A percentile compares a stretch with the other conserved stretches of the same genome.
These are phyloP conservation scores for Santalum album DNA, from an alignment of 164 flowering plant species.

Conservation along the genomic window DNA sequence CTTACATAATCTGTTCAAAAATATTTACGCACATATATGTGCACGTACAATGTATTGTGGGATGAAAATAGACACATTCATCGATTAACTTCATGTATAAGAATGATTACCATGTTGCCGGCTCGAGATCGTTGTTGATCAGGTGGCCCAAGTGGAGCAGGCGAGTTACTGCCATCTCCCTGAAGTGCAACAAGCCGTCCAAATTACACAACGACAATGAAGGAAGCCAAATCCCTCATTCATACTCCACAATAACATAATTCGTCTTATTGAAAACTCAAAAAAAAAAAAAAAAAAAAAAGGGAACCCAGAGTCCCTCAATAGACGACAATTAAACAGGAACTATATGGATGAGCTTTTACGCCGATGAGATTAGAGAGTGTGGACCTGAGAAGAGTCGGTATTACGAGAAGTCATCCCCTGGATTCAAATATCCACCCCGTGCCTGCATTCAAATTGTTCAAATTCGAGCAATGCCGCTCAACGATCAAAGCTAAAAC, in stretches of 20 bases:
- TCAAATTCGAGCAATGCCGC: constrained; percentile 4
- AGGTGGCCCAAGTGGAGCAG: constrained; percentile 19
- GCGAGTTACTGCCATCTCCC: constrained; percentile 31
- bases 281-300: too few relatives aligned
- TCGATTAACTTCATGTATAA: too few relatives aligned
- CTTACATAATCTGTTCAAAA: too few relatives aligned
- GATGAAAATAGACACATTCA: too few relatives aligned
- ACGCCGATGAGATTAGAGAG: too few relatives aligned
- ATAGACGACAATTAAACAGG: too few relatives aligned
- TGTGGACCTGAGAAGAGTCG: constrained; percentile 19
- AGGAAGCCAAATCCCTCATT: too few relatives aligned
- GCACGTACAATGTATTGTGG: background rate
- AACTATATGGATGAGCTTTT: too few relatives aligned
- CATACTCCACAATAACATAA: too few relatives aligned
- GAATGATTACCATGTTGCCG: constrained; percentile 28
- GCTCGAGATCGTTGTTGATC: constrained; percentile 29
- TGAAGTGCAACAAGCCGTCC: constrained; percentile 5
- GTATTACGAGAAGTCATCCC: constrained; percentile 14
- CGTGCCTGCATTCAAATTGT: constrained; percentile 3
- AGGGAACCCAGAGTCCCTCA: too few relatives aligned
- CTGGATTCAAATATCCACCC: constrained; percentile 1
- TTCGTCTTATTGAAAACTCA: too few relatives aligned
- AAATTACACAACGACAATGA: too few relatives aligned
- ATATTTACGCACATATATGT: background rate
- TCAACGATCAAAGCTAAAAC: background rate